Evolutionary conservation across 2,329 filamentous ascomycete genomes (phyloP), one percentile per base, ranked within the genome.

Genomic region (Pseudocercospora macadamiae): DNA sequence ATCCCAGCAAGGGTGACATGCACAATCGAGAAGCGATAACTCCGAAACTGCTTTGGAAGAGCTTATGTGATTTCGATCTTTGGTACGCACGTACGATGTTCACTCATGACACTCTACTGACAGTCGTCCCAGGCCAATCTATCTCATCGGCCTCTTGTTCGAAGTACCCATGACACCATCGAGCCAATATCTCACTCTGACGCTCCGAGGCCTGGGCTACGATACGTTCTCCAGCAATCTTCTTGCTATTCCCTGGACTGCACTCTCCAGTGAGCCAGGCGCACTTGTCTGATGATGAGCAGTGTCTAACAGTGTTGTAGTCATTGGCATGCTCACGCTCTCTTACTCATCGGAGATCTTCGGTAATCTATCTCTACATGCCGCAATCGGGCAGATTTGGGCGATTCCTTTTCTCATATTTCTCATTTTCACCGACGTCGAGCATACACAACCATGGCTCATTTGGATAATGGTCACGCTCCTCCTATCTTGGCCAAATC

Each of bases 221-320:
- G 74, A 78, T 60, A 85, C 83, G 25, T 87, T 89, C 71, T 74
- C 84, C 26, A 80, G 85, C 2, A 89, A 89, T 68, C 70, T 89
- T 26, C 78, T 89, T 3, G 80, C 82, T 1, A 88, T 89, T 18
- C 73, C 82, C 62, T 72, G 66, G 4, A 51, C 47, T 9, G 42
- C 42, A 4, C 26, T 47, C 14, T 47, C 42, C 42, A 47, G 28
- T 32, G 12, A 32, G 6, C 28, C 6, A 37, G n/a, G n/a, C n/a
- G n/a, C n/a, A n/a, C n/a, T n/a, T n/a, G n/a, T n/a, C n/a, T n/a
- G n/a, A n/a, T n/a, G n/a, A n/a, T n/a, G n/a, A n/a, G n/a, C n/a
- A n/a, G n/a, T n/a, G 51, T 25, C 51, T 54, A 53, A 42, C 63
- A n/a, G n/a, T n/a, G n/a, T n/a, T n/a, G n/a, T 36, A 10, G 51